Base-by-base conservation (phyloP, 2,329 filamentous ascomycete genomes). In the Ploettnerulaceae sp. region DNA sequence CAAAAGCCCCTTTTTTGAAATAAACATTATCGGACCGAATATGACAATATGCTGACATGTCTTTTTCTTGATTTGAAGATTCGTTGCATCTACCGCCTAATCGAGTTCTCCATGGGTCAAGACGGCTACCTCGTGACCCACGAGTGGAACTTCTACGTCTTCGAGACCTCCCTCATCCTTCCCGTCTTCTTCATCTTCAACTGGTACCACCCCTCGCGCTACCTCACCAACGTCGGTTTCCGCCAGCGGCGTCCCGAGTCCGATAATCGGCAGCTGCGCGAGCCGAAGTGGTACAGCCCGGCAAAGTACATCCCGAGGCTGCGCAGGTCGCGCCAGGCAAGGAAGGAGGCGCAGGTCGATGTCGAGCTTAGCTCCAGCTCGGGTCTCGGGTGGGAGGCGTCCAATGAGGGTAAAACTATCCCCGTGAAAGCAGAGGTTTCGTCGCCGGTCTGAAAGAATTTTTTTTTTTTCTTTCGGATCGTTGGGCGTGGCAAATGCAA, bases 141-240 rank as follows among this genome's bases (percentile, higher is more conserved):
- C 34, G 34, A 36, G 15, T 36, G 34, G 34, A 36, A 36, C 34
- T 36, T 36, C 34, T 36, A 36, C 11, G 34, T 36, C 20, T 36
- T 36, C 20, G 34, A 36, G 11, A 36, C 18, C 34, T 36, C 5
- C 20, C 15, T 36, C 11, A 24, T 36, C 11, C 34, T 36, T 7
- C 34, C 34, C n/a, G 34, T 36, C 20, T 36, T 36, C 34, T 36
- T 36, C 20, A 36, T 36, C 12, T 36, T 36, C 34, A 36, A 36
- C 20, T 36, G 34, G 34, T 36, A 36, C 11, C 34, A 36, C 11
- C 34, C 34, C 9, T 5, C 34, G 6, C 34, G 34, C 5, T 36
- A 36, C 20, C 34, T 36, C 34, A 36, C 34, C 2, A 36, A 36
- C 21, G 3, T 36, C 20, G 34, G 34, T 4, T 36, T 36, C 34